These are phyloP conservation scores for Gonium pectorale DNA, from an alignment of 139 green algal genomes.

Conservation along the genomic window DNA sequence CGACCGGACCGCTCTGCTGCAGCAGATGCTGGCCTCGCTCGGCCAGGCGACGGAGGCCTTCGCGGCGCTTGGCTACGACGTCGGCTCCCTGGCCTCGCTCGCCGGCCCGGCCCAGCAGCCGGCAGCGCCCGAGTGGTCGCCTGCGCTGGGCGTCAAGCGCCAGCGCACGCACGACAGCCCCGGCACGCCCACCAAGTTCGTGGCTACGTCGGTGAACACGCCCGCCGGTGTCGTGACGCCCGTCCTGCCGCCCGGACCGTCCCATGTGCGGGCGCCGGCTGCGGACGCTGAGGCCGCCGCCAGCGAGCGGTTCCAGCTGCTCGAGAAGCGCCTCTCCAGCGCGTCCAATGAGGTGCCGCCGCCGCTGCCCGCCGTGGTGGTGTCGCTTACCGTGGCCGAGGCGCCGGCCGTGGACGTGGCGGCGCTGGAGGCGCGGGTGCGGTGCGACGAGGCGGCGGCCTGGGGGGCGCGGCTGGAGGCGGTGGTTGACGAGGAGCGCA, in stretches of 20 bases:
- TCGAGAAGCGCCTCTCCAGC: background rate
- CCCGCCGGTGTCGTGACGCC: background rate
- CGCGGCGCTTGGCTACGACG: constrained; percentile 26
- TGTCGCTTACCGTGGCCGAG: background rate
- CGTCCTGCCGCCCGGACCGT: constrained; percentile 8
- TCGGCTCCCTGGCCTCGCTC: constrained; percentile 12
- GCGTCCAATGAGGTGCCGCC: background rate
- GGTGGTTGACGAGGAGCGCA: no score
- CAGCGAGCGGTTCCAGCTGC: constrained; percentile 33
- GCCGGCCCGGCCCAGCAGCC: background rate
- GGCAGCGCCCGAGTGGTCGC: background rate
- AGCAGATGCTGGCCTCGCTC: constrained; percentile 27
- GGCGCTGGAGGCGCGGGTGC: no score
- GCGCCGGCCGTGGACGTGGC: background rate
- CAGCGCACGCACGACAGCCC: constrained; percentile 23
- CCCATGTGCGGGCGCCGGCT: background rate
- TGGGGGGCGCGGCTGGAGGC: no score
- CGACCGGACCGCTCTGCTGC: constrained; percentile 2
- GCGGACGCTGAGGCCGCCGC: background rate
- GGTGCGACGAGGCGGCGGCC: no score
- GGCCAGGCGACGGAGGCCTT: constrained; percentile 7
- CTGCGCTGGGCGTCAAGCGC: background rate
- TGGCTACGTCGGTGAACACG: background rate
- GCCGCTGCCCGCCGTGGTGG: background rate
- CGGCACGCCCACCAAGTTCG: background rate